These are phyloP conservation scores for Saccharum officinarum DNA, from an alignment of 176 grass and related monocot species.

Conservation along the genomic window DNA sequence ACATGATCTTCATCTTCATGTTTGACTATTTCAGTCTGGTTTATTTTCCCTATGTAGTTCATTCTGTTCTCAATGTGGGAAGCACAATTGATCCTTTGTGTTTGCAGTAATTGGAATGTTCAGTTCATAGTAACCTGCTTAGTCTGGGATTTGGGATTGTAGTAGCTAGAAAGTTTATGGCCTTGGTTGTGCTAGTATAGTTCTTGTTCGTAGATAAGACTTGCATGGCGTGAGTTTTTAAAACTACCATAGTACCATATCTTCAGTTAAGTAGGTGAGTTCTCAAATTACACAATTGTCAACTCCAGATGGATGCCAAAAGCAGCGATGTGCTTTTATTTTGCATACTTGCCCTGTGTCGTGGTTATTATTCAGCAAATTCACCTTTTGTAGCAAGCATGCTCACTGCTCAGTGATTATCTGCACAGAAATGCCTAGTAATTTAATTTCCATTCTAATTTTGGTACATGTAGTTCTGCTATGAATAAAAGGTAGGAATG, in stretches of 20 bases:
- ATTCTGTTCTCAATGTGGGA: neutral
- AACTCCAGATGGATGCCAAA: neutral
- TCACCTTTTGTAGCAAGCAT: neutral
- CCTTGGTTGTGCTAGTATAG: neutral
- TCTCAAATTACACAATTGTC: neutral
- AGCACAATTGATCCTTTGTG: neutral
- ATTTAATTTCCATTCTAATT: no score
- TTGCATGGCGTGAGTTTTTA: neutral
- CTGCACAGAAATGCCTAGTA: no score
- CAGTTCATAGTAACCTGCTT: neutral
- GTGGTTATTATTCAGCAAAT: neutral
- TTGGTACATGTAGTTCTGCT: neutral
- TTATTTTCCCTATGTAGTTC: neutral
- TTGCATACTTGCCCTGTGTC: neutral
- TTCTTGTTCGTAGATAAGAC: neutral
- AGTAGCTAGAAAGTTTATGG: neutral
- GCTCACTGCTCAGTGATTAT: neutral
- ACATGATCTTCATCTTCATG: neutral
- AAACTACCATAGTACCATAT: neutral
- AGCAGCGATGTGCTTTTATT: slow-evolving; percentile 1
- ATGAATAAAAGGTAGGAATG: neutral
- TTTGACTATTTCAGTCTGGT: slow-evolving; percentile 10
- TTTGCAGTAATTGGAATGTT: neutral
- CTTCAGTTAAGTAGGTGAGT: neutral
- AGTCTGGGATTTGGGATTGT: neutral